Evolutionary conservation across 2,329 filamentous ascomycete species (phyloP).

Genomic region (Monilinia polystroma): DNA sequence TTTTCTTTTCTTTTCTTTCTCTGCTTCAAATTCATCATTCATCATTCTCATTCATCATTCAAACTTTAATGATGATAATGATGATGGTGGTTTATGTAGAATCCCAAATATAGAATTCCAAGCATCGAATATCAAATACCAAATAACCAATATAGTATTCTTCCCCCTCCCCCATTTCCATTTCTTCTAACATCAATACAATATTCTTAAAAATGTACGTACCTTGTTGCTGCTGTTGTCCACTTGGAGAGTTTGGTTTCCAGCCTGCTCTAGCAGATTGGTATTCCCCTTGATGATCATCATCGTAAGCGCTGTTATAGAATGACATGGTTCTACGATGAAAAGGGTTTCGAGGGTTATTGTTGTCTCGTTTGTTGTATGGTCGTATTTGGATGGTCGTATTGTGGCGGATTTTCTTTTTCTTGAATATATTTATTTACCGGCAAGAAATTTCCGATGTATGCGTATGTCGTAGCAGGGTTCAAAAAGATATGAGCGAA

Average conservation of each 20-base stretch:
- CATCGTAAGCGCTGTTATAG: slow-evolving; percentile 9
- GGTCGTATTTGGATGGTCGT: too few species aligned
- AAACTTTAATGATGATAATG: too few species aligned
- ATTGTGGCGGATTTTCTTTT: not conserved
- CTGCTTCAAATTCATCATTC: too few species aligned
- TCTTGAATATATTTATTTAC: not conserved
- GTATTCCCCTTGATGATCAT: slow-evolving; percentile 15
- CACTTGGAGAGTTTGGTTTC: slow-evolving; percentile 1
- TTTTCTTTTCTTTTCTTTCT: too few species aligned
- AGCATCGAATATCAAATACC: too few species aligned
- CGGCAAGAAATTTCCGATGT: too few species aligned
- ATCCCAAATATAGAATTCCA: too few species aligned
- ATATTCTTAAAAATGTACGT: not conserved
- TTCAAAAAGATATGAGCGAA: too few species aligned
- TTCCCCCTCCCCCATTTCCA: too few species aligned
- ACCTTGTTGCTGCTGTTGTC: slow-evolving; percentile 16
- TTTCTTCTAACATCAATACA: not conserved
- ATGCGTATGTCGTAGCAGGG: too few species aligned
- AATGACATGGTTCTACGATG: slow-evolving; percentile 9
- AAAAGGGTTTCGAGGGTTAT: not conserved
- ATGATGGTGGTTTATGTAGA: too few species aligned
- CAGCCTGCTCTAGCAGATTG: slow-evolving; percentile 20
- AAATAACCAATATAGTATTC: not conserved
- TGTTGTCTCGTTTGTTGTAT: not conserved
- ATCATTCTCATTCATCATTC: too few species aligned